Evolutionary conservation across 495 filamentous ascomycete species (phyloP).

Genomic region (Tirmania nivea): DNA sequence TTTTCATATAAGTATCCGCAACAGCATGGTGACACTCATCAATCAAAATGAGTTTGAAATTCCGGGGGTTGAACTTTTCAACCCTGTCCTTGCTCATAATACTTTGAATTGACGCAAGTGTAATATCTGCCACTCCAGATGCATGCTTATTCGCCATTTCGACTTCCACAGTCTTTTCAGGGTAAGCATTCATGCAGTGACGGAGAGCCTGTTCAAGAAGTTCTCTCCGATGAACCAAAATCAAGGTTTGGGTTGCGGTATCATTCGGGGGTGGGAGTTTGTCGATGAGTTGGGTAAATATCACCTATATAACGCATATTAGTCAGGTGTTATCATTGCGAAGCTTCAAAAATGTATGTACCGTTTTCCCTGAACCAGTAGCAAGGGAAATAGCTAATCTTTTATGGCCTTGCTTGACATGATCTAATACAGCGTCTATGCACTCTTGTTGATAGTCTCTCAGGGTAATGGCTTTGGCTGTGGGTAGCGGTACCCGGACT

Average conservation of each 20-base stretch:
- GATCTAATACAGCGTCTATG: slow-evolving; percentile 59
- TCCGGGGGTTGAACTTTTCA: slow-evolving; percentile 51
- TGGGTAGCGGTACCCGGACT: slow-evolving; percentile 6
- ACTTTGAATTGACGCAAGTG: slow-evolving; percentile 72
- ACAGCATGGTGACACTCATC: slow-evolving; percentile 99
- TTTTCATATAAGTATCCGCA: slow-evolving; percentile 49
- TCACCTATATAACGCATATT: slow-evolving; percentile 33
- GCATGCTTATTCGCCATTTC: slow-evolving; percentile 68
- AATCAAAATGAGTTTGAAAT: slow-evolving; percentile 80
- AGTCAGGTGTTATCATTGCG: too few relatives aligned
- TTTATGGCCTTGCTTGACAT: slow-evolving; percentile 51
- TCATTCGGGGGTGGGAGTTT: slow-evolving; percentile 39
- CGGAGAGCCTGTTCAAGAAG: slow-evolving; percentile 85
- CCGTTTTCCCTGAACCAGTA: slow-evolving; percentile 85
- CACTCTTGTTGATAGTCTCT: slow-evolving; percentile 73
- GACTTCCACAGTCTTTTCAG: slow-evolving; percentile 55
- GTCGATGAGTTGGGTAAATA: slow-evolving; percentile 88
- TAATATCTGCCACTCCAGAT: slow-evolving; percentile 67
- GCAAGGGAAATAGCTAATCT: slow-evolving; percentile 76
- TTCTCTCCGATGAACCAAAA: slow-evolving; percentile 78
- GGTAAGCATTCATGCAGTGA: slow-evolving; percentile 65
- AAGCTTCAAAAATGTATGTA: slow-evolving; percentile 15
- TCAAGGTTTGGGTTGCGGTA: slow-evolving; percentile 54
- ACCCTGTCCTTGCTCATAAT: slow-evolving; percentile 54
- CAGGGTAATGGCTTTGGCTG: slow-evolving; percentile 27